Evolutionary conservation across 2,329 filamentous ascomycete genomes (phyloP).

Genomic region (Sporothrix phasma): DNA sequence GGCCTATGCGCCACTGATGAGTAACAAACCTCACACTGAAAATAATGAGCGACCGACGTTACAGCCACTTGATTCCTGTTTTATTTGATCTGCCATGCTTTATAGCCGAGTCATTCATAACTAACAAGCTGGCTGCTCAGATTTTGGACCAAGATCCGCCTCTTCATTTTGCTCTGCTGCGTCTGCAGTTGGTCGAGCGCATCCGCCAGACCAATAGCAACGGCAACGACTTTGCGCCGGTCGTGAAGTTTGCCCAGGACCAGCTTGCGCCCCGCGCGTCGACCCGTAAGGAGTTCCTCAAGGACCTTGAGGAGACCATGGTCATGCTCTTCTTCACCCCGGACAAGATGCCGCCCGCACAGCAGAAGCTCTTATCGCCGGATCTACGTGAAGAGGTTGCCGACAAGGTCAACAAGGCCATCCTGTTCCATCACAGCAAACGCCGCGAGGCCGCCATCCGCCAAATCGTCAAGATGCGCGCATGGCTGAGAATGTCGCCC

Average conservation of each 20-base stretch:
- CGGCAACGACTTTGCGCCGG: slow-evolving; percentile 64
- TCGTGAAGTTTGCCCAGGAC: slow-evolving; percentile 75
- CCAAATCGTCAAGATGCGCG: slow-evolving; percentile 68
- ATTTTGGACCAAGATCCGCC: slow-evolving; percentile 75
- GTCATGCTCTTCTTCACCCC: slow-evolving; percentile 78
- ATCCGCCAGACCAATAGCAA: slow-evolving; percentile 67
- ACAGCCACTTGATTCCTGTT: slow-evolving; percentile 4
- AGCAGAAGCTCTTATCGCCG: slow-evolving; percentile 69
- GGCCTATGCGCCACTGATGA: slow-evolving; percentile 82
- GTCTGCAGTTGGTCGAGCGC: slow-evolving; percentile 86
- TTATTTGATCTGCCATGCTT: background rate
- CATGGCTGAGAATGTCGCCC: slow-evolving; percentile 66
- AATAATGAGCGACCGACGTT: slow-evolving; percentile 50
- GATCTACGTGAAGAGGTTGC: slow-evolving; percentile 76
- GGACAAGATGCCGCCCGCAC: slow-evolving; percentile 65
- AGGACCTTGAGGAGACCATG: slow-evolving; percentile 87
- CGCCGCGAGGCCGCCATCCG: slow-evolving; percentile 73
- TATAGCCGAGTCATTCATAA: slow-evolving; percentile 13
- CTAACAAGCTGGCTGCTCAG: slow-evolving; percentile 41
- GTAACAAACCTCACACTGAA: slow-evolving; percentile 50
- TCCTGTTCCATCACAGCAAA: slow-evolving; percentile 62
- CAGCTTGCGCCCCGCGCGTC: slow-evolving; percentile 82
- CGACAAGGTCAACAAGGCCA: slow-evolving; percentile 77
- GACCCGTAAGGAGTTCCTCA: slow-evolving; percentile 68
- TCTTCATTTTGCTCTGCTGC: slow-evolving; percentile 80